Evolutionary conservation across 106 monocot genomes (phyloP), one percentile per base, ranked within the genome.

Genomic region (Dendrobium nobile): DNA sequence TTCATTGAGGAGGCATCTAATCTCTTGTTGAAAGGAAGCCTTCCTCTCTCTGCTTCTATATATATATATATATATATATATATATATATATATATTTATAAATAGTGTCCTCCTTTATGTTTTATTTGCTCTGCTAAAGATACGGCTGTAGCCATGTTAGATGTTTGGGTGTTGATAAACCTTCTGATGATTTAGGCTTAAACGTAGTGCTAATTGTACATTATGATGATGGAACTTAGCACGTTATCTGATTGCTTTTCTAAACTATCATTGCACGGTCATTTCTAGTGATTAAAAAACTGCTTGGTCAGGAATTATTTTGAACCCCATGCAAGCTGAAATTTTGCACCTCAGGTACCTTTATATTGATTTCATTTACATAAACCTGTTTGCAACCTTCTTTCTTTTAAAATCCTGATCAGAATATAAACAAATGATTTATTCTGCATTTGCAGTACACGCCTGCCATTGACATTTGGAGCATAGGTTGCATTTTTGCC

Each of bases 401-500:
- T 13, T 11, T 13, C 13, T 51, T 51, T 51, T 15, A 51, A 13
- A 51, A 13, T 47, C 47, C 47, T 51, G 51, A 51, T 51, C 45
- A 7, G 19, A 37, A 72, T 18, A 20, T 10, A 18, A 70, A 40
- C 4, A 70, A 80, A 6, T 75, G 58, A 8, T 54, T 37, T 4
- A 18, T 81, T 78, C 77, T 78, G 33, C 47, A 37, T 79, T 81
- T 84, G 83, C 92, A 96, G 96, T 96, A 96, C 54, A 93, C 93
- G 56, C 85, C 96, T 31, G 93, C 93, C 37, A 96, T 96, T 85
- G 96, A 96, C 84, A 90, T 93, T 20, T 96, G 93, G 96, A 96
- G 96, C 80, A 96, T 96, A 78, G 96, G 96, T 78, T 97, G 96
- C 85, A 97, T 97, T 67, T 97, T 97, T 84, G 96, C 96, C 40